These are phyloP conservation scores for Hemisphaericaspora nanyangensis DNA, from an alignment of 805 yeast genomes.

Conservation along the genomic window DNA sequence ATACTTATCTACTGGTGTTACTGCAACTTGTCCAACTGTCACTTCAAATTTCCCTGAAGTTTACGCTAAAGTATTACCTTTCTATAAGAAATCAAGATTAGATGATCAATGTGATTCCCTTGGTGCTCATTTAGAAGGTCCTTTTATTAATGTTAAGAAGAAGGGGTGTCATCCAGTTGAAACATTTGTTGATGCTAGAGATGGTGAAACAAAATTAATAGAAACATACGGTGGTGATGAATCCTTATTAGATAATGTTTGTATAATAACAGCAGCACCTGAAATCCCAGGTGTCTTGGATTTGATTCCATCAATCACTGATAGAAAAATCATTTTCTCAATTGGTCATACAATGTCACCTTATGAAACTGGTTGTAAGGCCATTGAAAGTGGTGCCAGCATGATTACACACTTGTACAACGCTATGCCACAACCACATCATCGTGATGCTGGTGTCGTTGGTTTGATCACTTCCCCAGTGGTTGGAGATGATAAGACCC, in stretches of 20 bases:
- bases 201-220: conserved; percentile 24
- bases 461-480: conserved; percentile 40
- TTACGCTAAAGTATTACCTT: conserved; percentile 45
- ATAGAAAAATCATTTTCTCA: conserved; percentile 35
- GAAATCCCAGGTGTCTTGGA: conserved; percentile 46
- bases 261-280: conserved; percentile 50
- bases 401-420: conserved; percentile 60
- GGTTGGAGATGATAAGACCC: conserved; percentile 22
- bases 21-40: conserved; percentile 54
- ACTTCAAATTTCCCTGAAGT: conserved; percentile 49
- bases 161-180: conserved; percentile 51
- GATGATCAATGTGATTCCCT: conserved; percentile 38
- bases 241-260: conserved; percentile 30
- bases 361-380: conserved; percentile 36
- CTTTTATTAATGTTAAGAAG: conserved; percentile 46
- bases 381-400: conserved; percentile 49
- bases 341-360: conserved; percentile 47
- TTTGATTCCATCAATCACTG: conserved; percentile 32
- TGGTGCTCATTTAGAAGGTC: conserved; percentile 63
- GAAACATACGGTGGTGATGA: conserved; percentile 34
- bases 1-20: conserved; percentile 49
- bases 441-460: conserved; percentile 53
- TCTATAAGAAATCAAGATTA: conserved; percentile 32
- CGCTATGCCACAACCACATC: conserved; percentile 62
- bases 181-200: conserved; percentile 37